Evolutionary conservation across 768 basidiomycete genomes (phyloP).

Genomic region (Suillus subalutaceus): DNA sequence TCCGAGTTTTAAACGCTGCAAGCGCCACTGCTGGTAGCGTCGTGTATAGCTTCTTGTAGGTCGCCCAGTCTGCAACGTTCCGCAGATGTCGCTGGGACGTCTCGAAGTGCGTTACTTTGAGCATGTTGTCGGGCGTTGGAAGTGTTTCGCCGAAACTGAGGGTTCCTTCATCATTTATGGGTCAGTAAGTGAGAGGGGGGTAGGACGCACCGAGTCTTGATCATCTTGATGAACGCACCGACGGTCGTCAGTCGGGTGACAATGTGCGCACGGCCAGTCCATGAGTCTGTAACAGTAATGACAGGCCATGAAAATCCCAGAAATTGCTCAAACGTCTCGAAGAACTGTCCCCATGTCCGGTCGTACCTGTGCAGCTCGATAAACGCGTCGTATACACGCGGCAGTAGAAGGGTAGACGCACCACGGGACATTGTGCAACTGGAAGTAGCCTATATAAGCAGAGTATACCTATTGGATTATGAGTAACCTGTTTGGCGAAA

Average conservation of each 20-base stretch:
- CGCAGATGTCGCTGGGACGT: conserved; percentile 68
- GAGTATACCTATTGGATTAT: conserved; percentile 53
- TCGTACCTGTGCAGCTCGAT: conserved; percentile 59
- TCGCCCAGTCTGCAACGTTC: conserved; percentile 64
- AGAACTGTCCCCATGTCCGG: conserved; percentile 76
- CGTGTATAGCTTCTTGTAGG: conserved; percentile 70
- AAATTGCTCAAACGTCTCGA: conserved; percentile 79
- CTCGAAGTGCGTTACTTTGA: conserved; percentile 71
- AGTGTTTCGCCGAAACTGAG: conserved; percentile 75
- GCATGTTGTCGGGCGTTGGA: conserved; percentile 71
- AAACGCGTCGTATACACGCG: neutral
- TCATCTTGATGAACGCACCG: conserved; percentile 80
- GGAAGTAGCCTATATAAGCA: conserved; percentile 80
- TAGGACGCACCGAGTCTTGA: conserved; percentile 65
- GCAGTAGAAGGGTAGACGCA: conserved; percentile 26
- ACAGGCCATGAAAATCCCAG: conserved; percentile 83
- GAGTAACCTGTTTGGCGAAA: neutral
- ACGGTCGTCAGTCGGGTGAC: conserved; percentile 76
- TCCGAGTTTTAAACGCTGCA: conserved; percentile 63
- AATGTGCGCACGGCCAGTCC: conserved; percentile 75
- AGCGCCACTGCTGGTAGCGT: conserved; percentile 73
- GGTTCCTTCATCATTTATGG: neutral
- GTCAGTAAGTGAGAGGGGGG: neutral
- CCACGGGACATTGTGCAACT: conserved; percentile 71
- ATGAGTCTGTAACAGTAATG: conserved; percentile 72